A percentile compares a stretch with the other conserved stretches of the same genome.
phyloP scores from a whole-genome alignment of 164 flowering plant genomes.

The Aristolochia fimbriata region DNA sequence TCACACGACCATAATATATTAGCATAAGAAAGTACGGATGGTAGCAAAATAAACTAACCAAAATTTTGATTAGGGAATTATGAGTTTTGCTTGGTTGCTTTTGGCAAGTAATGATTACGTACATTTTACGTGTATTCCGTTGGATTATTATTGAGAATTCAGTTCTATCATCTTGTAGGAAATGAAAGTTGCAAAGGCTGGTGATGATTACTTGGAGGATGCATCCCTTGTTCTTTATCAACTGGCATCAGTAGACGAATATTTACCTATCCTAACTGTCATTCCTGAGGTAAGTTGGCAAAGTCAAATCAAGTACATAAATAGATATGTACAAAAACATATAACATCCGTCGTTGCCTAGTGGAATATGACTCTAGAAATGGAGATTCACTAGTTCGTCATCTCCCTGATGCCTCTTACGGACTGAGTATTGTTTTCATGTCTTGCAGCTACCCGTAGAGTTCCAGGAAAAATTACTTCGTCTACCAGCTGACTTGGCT shows the following conservation, averaged over 20 bases:
- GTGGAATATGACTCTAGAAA: too few species aligned
- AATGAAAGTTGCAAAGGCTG: constrained; percentile 10
- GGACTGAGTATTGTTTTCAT: not conserved
- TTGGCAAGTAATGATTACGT: too few species aligned
- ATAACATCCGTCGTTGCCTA: too few species aligned
- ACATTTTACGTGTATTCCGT: too few species aligned
- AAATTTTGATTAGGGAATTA: too few species aligned
- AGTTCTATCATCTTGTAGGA: constrained; percentile 24
- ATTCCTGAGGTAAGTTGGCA: constrained; percentile 55
- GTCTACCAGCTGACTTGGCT: constrained; percentile 61
- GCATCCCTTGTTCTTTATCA: constrained; percentile 29
- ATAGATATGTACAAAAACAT: too few species aligned
- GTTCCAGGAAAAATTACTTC: constrained; percentile 47
- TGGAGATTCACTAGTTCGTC: not conserved
- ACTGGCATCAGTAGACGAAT: constrained; percentile 39
- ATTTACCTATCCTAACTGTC: constrained; percentile 46
- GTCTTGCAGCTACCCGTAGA: constrained; percentile 68
- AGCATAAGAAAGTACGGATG: too few species aligned
- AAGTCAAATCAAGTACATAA: not conserved
- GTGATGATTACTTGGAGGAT: constrained; percentile 23
- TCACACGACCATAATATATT: too few species aligned
- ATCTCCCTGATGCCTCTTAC: not conserved
- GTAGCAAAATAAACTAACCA: too few species aligned
- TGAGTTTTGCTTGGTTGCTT: too few species aligned
- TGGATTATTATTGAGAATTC: not conserved